These are phyloP conservation scores for Penicillium sp. DNA, from an alignment of 2,329 filamentous ascomycete genomes.

Conservation along the genomic window DNA sequence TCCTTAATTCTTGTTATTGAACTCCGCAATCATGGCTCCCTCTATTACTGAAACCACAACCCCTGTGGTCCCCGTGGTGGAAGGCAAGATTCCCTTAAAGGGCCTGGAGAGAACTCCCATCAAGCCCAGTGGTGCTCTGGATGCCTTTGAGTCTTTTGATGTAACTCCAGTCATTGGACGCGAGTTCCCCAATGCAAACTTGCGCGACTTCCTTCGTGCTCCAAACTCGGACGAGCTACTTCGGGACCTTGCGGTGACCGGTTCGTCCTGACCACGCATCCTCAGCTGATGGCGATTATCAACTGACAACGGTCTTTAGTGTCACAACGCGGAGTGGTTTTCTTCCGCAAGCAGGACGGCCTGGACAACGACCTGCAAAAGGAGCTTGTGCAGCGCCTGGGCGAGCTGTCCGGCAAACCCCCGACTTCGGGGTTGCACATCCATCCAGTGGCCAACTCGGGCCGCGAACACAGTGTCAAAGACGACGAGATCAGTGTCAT, in stretches of 20 bases:
- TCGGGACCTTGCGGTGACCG: constrained; percentile 36
- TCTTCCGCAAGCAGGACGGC: constrained; percentile 53
- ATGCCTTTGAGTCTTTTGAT: constrained; percentile 48
- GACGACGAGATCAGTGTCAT: constrained; percentile 53
- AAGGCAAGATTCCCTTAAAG: constrained; percentile 5
- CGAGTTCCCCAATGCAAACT: constrained; percentile 46
- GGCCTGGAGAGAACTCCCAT: constrained; percentile 31
- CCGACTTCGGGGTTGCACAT: constrained; percentile 47
- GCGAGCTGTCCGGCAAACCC: constrained; percentile 49
- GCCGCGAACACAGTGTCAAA: constrained; percentile 45
- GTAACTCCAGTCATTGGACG: constrained; percentile 52
- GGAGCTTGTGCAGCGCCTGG: constrained; percentile 50
- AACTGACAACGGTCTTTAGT: constrained; percentile 32
- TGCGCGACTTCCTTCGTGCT: constrained; percentile 49
- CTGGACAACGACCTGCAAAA: constrained; percentile 54
- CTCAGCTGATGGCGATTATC: neutral
- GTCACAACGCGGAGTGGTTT: constrained; percentile 53
- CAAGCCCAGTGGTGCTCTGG: constrained; percentile 41
- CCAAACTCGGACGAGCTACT: constrained; percentile 37
- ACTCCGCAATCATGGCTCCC: constrained; percentile 18
- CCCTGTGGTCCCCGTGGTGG: constrained; percentile 1
- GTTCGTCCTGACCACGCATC: constrained; percentile 19
- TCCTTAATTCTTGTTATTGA: neutral
- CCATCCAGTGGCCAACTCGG: constrained; percentile 50
- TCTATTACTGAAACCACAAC: constrained; percentile 20